These are phyloP conservation scores for Aspergillus kassunensis DNA, from an alignment of 495 filamentous ascomycete genomes.

Conservation along the genomic window DNA sequence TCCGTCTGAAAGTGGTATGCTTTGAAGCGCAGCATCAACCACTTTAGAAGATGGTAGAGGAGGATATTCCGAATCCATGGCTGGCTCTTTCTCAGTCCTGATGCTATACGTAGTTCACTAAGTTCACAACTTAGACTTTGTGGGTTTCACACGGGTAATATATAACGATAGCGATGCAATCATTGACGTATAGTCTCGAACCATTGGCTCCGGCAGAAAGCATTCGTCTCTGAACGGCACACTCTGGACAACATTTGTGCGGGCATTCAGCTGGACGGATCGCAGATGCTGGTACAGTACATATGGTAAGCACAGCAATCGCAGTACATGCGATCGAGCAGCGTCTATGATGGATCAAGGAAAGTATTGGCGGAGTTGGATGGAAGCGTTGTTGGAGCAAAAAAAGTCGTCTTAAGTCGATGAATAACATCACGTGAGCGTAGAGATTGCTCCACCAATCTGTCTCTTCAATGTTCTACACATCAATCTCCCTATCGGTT, in stretches of 20 bases:
- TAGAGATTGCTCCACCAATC: conserved; percentile 3
- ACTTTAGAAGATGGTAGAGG: conserved; percentile 1
- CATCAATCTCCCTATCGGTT: too few species aligned
- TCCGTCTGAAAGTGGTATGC: neutral
- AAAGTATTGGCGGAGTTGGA: neutral
- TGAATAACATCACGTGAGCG: neutral
- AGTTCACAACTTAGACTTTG: too few species aligned
- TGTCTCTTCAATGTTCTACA: too few species aligned
- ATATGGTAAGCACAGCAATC: too few species aligned
- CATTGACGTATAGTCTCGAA: too few species aligned
- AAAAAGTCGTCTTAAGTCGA: neutral
- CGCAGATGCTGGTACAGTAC: neutral
- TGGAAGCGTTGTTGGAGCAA: neutral
- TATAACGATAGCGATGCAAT: too few species aligned
- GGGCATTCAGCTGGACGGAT: neutral
- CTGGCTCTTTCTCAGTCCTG: neutral
- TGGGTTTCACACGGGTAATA: too few species aligned
- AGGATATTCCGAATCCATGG: conserved; percentile 16
- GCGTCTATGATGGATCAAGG: neutral
- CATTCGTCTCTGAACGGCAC: neutral
- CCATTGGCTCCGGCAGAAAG: too few species aligned
- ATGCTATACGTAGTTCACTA: too few species aligned
- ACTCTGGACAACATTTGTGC: neutral
- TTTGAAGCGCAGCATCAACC: conserved; percentile 2
- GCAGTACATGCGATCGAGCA: neutral